These are phyloP conservation scores for Neoscytalidium dimidiatum DNA, from an alignment of 2,329 filamentous ascomycete genomes.

Conservation along the genomic window DNA sequence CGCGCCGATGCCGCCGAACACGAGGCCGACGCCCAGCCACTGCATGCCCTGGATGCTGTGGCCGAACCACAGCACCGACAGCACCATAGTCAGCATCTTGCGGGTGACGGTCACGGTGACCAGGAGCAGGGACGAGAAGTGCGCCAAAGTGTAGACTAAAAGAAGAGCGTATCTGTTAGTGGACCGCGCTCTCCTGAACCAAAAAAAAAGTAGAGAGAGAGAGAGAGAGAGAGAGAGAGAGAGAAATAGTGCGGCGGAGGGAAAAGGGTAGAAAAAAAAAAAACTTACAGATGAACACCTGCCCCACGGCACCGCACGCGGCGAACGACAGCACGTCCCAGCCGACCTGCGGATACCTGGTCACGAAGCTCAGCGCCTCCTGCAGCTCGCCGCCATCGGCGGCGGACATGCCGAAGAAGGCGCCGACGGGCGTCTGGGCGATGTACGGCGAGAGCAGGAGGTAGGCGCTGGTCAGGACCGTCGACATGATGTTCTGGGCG, in stretches of 20 bases:
- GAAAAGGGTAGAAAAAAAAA: too few species aligned
- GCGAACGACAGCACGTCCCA: slow-evolving; percentile 89
- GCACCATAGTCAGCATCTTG: slow-evolving; percentile 99
- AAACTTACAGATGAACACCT: slow-evolving; percentile 80
- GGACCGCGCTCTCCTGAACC: too few species aligned
- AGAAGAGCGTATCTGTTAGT: neutral
- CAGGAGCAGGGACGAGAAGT: slow-evolving; percentile 87
- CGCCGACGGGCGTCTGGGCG: slow-evolving; percentile 59
- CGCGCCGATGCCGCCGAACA: slow-evolving; percentile 93
- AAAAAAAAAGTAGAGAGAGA: too few species aligned
- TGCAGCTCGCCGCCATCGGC: slow-evolving; percentile 68
- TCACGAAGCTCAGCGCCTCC: slow-evolving; percentile 79
- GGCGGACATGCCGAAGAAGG: slow-evolving; percentile 43
- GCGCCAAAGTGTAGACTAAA: slow-evolving; percentile 79
- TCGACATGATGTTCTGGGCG: slow-evolving; percentile 88
- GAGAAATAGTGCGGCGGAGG: too few species aligned
- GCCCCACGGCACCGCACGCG: slow-evolving; percentile 85
- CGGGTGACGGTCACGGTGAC: slow-evolving; percentile 96
- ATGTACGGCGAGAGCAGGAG: slow-evolving; percentile 78
- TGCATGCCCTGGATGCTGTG: slow-evolving; percentile 86
- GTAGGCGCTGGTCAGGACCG: slow-evolving; percentile 73
- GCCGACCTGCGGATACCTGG: slow-evolving; percentile 76
- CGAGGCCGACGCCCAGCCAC: slow-evolving; percentile 87
- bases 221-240: too few species aligned
- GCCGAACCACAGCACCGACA: slow-evolving; percentile 93